Conservation (phyloP, 2,329 filamentous ascomycete genomes). For the Ophiostoma australiae region DNA sequence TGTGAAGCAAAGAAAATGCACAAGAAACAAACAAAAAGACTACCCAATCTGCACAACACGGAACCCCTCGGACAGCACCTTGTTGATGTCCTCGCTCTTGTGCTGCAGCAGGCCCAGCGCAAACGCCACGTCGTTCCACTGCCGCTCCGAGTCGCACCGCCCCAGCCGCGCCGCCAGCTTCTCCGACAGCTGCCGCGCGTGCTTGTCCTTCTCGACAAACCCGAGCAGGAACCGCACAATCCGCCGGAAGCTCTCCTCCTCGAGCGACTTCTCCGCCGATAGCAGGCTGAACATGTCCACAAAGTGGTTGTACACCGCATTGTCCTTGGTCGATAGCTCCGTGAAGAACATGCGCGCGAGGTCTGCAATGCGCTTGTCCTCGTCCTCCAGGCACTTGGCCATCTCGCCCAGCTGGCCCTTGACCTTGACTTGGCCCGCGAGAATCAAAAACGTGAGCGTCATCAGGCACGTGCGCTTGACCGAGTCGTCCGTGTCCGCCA, state of each 20-base stretch:
- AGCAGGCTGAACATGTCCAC: slow-evolving; percentile 97
- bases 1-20: neutral
- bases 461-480: slow-evolving; percentile 97
- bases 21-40: neutral
- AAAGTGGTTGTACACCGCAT: slow-evolving; percentile 98
- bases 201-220: slow-evolving; percentile 99
- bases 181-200: slow-evolving; percentile 86
- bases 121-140: slow-evolving; percentile 97
- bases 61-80: slow-evolving; percentile 70
- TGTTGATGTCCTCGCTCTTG: slow-evolving; percentile 84
- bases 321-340: slow-evolving; percentile 95
- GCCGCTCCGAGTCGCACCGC: slow-evolving; percentile 84
- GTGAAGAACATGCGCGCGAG: slow-evolving; percentile 98
- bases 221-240: slow-evolving; percentile 91
- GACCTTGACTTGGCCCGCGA: slow-evolving; percentile 97
- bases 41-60: slow-evolving; percentile 57
- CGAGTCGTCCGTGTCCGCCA: slow-evolving; percentile 80
- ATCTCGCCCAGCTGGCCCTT: slow-evolving; percentile 98
- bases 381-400: slow-evolving; percentile 96
- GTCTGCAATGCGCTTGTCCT: slow-evolving; percentile 90
- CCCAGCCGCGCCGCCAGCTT: slow-evolving; percentile 83
- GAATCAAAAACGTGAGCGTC: slow-evolving; percentile 94
- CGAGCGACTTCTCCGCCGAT: slow-evolving; percentile 71
- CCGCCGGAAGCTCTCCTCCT: slow-evolving; percentile 78
- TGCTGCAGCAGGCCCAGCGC: slow-evolving; percentile 84